Percentiles rank a stretch among this genome's conserved stretches.
These are phyloP conservation scores for Cruciata laevipes DNA, from an alignment of 257 asterid species.

Conservation along the genomic window DNA sequence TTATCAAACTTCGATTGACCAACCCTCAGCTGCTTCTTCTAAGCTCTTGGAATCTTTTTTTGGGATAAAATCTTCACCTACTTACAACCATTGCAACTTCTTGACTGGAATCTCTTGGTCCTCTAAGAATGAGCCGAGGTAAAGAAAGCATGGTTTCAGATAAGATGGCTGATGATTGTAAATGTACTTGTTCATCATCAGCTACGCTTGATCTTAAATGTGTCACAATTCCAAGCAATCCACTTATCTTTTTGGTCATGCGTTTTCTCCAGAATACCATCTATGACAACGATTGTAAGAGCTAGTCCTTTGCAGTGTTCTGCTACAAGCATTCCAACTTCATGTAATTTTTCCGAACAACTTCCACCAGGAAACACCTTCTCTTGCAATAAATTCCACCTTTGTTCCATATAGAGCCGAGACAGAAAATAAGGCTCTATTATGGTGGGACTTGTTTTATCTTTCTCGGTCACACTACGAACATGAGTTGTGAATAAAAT, in stretches of 20 bases:
- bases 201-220: background rate
- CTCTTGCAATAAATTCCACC: background rate
- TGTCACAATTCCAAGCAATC: background rate
- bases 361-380: background rate
- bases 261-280: background rate
- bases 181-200: background rate
- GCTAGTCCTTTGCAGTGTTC: background rate
- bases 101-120: background rate
- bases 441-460: too few species aligned
- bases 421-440: background rate
- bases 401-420: background rate
- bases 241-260: background rate
- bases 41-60: background rate
- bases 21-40: background rate
- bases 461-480: background rate
- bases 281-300: background rate
- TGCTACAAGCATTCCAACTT: background rate
- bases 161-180: background rate
- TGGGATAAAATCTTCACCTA: background rate
- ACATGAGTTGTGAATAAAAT: background rate
- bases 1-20: background rate
- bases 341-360: background rate
- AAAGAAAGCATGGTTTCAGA: slow-evolving; percentile 11
- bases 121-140: slow-evolving; percentile 6
- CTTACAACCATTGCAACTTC: background rate